Evolutionary conservation across 257 asterid species (phyloP).

Genomic region (Vinca minor): DNA sequence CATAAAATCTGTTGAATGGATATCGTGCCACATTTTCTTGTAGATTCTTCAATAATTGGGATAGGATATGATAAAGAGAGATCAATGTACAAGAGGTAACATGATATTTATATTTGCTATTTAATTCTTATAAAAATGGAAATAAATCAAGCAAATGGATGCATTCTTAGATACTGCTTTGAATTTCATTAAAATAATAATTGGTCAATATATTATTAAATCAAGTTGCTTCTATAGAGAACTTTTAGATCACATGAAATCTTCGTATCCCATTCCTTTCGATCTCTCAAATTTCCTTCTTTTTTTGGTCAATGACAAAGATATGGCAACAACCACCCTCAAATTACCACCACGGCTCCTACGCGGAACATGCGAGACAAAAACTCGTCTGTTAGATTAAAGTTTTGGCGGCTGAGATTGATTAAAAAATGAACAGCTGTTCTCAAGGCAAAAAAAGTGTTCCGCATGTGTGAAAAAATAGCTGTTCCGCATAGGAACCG

Average conservation of each 20-base stretch:
- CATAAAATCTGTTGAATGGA: not conserved
- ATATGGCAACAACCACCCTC: not conserved
- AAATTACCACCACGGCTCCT: too few species aligned
- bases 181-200: not conserved
- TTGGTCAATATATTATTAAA: slow-evolving; percentile 4
- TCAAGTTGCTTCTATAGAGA: not conserved
- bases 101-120: slow-evolving; percentile 1
- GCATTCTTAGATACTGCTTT: slow-evolving; percentile 10
- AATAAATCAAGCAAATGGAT: not conserved
- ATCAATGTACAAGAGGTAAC: too few species aligned
- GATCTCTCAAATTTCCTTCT: not conserved
- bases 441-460: too few species aligned
- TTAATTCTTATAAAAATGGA: not conserved
- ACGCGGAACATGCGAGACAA: too few species aligned
- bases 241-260: slow-evolving; percentile 4
- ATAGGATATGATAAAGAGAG: not conserved
- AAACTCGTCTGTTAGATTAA: too few species aligned
- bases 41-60: not conserved
- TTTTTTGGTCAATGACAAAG: slow-evolving; percentile 1
- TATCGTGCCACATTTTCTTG: not conserved
- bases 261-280: slow-evolving; percentile 2
- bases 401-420: too few species aligned
- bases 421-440: too few species aligned
- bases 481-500: too few species aligned
- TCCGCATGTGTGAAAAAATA: too few species aligned